These are phyloP conservation scores for Farysia itapuensis DNA, from an alignment of 1,284 basidiomycete genomes.

Conservation along the genomic window DNA sequence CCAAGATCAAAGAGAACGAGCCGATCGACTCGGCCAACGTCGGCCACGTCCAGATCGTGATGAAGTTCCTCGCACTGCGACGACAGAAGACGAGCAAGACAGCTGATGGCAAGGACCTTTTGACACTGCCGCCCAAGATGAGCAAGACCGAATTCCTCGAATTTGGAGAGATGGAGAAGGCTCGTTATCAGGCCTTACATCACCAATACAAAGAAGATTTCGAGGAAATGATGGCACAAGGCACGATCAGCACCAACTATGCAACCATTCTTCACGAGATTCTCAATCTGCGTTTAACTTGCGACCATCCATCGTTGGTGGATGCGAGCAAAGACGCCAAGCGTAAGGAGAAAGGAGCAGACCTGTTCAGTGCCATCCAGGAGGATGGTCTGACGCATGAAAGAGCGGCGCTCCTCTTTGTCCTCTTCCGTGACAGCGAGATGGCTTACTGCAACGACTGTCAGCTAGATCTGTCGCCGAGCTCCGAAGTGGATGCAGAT, in stretches of 20 bases:
- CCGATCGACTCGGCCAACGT: slow-evolving; percentile 77
- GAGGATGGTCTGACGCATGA: slow-evolving; percentile 76
- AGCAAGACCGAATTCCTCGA: slow-evolving; percentile 83
- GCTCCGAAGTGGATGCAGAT: slow-evolving; percentile 16
- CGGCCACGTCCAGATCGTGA: slow-evolving; percentile 90
- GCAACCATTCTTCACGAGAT: slow-evolving; percentile 91
- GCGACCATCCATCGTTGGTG: slow-evolving; percentile 91
- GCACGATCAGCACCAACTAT: slow-evolving; percentile 90
- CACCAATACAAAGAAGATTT: slow-evolving; percentile 86
- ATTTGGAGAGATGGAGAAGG: slow-evolving; percentile 79
- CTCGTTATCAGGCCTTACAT: slow-evolving; percentile 85
- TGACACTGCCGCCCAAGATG: slow-evolving; percentile 77
- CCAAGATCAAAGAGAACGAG: slow-evolving; percentile 31
- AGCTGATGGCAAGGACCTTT: slow-evolving; percentile 78
- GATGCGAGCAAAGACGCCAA: slow-evolving; percentile 62
- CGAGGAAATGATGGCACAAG: slow-evolving; percentile 78
- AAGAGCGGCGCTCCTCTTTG: slow-evolving; percentile 77
- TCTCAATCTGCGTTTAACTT: slow-evolving; percentile 80
- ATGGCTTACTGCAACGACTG: slow-evolving; percentile 87
- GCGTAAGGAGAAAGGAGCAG: slow-evolving; percentile 66
- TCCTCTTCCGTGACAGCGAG: slow-evolving; percentile 77
- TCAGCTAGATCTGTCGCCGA: slow-evolving; percentile 69
- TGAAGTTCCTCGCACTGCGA: slow-evolving; percentile 93
- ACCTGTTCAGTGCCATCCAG: slow-evolving; percentile 67
- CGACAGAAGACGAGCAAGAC: slow-evolving; percentile 89